Conservation (phyloP, 108 stramenopile genomes). For the Skeletonema marinoi region DNA sequence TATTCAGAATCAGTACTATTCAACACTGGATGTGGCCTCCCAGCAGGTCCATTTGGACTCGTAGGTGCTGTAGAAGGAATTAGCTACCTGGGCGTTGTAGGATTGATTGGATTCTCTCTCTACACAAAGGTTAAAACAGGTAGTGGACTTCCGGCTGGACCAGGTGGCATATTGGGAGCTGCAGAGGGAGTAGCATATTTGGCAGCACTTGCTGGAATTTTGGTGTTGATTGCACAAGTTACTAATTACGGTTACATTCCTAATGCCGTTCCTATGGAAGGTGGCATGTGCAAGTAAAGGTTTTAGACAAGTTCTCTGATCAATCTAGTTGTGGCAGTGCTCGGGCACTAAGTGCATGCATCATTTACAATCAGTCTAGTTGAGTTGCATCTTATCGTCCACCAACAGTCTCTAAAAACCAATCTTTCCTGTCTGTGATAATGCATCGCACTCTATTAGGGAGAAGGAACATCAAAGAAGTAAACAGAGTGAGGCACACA, state of each 20-base stretch:
- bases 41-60: slow-evolving; percentile 73
- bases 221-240: slow-evolving; percentile 69
- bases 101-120: slow-evolving; percentile 52
- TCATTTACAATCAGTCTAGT: not conserved
- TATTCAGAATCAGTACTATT: slow-evolving; percentile 70
- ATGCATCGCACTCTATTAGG: not conserved
- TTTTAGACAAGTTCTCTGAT: not conserved
- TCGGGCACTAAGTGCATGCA: not conserved
- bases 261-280: slow-evolving; percentile 85
- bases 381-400: not conserved
- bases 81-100: slow-evolving; percentile 63
- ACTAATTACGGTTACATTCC: slow-evolving; percentile 82
- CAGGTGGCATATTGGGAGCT: slow-evolving; percentile 64
- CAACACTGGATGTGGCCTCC: slow-evolving; percentile 76
- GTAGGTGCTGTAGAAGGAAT: slow-evolving; percentile 71
- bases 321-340: not conserved
- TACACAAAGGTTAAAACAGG: slow-evolving; percentile 67
- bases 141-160: slow-evolving; percentile 70
- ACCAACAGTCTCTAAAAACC: not conserved
- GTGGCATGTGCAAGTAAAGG: slow-evolving; percentile 68
- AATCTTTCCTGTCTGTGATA: not conserved
- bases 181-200: slow-evolving; percentile 74
- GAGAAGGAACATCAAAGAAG: not conserved
- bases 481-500: not conserved
- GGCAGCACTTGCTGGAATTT: slow-evolving; percentile 61